Base-by-base conservation (phyloP, 2,329 filamentous ascomycete genomes). In the Sarocladium brachiariae region DNA sequence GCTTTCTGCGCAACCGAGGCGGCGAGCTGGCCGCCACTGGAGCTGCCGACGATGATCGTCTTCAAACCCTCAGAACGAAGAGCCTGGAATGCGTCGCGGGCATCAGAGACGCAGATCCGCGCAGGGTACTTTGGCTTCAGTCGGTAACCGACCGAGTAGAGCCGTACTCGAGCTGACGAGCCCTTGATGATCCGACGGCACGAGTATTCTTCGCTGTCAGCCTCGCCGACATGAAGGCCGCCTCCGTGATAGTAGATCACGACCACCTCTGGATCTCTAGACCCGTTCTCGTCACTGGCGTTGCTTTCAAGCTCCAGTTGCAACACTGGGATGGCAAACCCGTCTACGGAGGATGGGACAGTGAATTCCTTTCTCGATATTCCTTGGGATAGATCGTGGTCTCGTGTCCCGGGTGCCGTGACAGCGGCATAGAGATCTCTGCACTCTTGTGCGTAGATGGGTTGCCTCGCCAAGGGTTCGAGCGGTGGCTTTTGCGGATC, bases 211-310 rank as follows among this genome's bases (percentile, higher is more conserved):
- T 77, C 74, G 53, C 69, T 74, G 53, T 76, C 71, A 2, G 71
- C 69, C 50, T 75, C 71, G 10, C 74, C 74, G 27, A 76, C 70
- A 24, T 61, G 60, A 2, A 77, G 60, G 0, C 71, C 73, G 13
- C 74, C 74, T 9, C 74, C 74, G 54, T 77, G 74, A 55, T 70
- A 72, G 58, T 76, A 76, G 16, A 76, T 55, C 10, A 73, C 58
- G 6, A 69, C 54, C 3, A 61, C 53, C 5, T 62, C 57, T 0
- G 59, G 54, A 1, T 52, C 45, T 4, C n/a, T n/a, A n/a, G n/a
- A n/a, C n/a, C n/a, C n/a, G n/a, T 51, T 18, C 1, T 21, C 27
- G 24, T 54, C 56, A 2, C 53, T 41, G 7, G 43, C 50, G 5
- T 18, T 41, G 2, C 53, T 46, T 7, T 47, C 51, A 6, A 58